phyloP scores from a whole-genome alignment of 23 red algal genomes.

The Gracilaria caudata region DNA sequence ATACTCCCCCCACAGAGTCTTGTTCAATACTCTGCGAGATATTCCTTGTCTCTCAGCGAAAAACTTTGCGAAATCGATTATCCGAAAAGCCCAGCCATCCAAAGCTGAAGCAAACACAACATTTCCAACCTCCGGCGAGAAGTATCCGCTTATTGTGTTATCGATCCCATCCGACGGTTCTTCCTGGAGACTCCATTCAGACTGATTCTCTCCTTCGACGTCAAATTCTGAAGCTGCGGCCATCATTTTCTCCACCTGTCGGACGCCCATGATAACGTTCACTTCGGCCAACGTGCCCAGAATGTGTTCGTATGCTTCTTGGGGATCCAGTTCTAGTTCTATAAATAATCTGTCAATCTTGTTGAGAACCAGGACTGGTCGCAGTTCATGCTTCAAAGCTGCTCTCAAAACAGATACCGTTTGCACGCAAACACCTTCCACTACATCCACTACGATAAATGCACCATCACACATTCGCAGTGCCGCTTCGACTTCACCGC shows the following conservation, averaged over 20 bases:
- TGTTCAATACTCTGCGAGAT: conserved; percentile 57
- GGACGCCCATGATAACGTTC: conserved; percentile 92
- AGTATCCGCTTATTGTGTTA: conserved; percentile 59
- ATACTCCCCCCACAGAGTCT: conserved; percentile 97
- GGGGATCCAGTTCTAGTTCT: conserved; percentile 77
- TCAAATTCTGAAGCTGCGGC: conserved; percentile 45
- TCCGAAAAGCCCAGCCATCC: conserved; percentile 98
- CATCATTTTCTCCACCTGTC: conserved; percentile 82
- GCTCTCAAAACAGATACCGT: conserved; percentile 86
- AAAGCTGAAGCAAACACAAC: conserved; percentile 94
- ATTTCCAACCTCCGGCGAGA: conserved; percentile 91
- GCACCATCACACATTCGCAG: conserved; percentile 91
- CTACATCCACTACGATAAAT: conserved; percentile 94
- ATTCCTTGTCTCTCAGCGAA: conserved; percentile 81
- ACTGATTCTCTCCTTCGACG: conserved; percentile 13
- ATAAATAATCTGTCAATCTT: conserved; percentile 91
- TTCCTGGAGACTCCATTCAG: conserved; percentile 57
- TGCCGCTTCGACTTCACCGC: conserved; percentile 90
- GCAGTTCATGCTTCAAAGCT: conserved; percentile 73
- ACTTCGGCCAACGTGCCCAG: conserved; percentile 81
- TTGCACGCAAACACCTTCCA: conserved; percentile 97
- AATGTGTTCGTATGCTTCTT: conserved; percentile 88
- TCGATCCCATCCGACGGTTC: background rate
- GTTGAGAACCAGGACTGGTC: conserved; percentile 94
- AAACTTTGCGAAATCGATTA: conserved; percentile 85